A percentile compares a stretch with the other conserved stretches of the same genome.
Evolutionary conservation across 371 early-diverging fungal genomes (phyloP).

Genomic region (Circinella umbellata): DNA sequence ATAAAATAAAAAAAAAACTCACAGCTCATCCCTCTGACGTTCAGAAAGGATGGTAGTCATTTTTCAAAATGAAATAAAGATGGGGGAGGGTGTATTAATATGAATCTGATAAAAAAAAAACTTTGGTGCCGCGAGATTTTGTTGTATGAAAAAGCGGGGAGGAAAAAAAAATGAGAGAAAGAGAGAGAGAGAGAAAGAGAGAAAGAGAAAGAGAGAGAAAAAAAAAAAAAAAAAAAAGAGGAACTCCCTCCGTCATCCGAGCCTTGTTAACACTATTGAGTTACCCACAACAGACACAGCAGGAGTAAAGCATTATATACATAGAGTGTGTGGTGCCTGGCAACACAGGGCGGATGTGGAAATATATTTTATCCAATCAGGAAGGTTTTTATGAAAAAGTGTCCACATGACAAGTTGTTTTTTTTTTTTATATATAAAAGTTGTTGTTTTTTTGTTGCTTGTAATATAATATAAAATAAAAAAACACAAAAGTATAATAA

Average conservation of each 20-base stretch:
- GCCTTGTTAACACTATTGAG: too few relatives aligned
- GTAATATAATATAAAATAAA: too few relatives aligned
- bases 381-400: too few relatives aligned
- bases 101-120: background rate
- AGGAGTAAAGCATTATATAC: too few relatives aligned
- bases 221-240: background rate
- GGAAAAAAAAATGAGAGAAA: slow-evolving; percentile 1
- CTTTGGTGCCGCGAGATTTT: background rate
- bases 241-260: too few relatives aligned
- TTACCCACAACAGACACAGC: too few relatives aligned
- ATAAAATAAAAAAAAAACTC: slow-evolving; percentile 31
- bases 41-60: slow-evolving; percentile 70
- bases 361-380: too few relatives aligned
- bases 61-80: background rate
- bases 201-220: background rate
- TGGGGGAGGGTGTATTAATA: background rate
- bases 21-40: slow-evolving; percentile 79
- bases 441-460: too few relatives aligned
- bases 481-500: background rate
- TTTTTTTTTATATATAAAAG: too few relatives aligned
- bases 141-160: background rate
- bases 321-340: background rate
- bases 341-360: too few relatives aligned
- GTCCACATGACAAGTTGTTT: background rate
- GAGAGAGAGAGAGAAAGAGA: slow-evolving; percentile 2